phyloP scores from a whole-genome alignment of 2,329 filamentous ascomycete genomes.

The Penicillium sp. region DNA sequence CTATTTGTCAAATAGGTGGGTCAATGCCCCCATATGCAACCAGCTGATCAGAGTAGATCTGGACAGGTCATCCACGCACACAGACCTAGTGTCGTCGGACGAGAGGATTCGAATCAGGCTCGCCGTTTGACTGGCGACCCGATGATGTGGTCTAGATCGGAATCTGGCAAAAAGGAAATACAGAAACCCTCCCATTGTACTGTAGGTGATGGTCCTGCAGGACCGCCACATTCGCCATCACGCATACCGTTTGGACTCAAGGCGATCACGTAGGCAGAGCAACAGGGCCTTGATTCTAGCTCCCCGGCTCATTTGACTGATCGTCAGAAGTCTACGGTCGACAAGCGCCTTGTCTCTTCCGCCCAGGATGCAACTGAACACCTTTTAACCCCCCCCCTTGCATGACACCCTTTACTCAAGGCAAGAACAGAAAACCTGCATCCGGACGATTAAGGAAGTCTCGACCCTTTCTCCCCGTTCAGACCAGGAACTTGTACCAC shows the following conservation, averaged over 20 bases:
- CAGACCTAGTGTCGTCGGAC: conserved; percentile 10
- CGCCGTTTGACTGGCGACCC: conserved; percentile 7
- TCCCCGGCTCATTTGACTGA: background rate
- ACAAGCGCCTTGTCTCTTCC: background rate
- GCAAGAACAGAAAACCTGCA: background rate
- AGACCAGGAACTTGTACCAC: background rate
- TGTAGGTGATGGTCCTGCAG: conserved; percentile 21
- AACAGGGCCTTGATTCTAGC: background rate
- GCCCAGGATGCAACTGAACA: conserved; percentile 8
- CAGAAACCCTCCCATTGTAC: conserved; percentile 1
- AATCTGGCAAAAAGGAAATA: conserved; percentile 6
- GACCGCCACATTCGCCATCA: conserved; percentile 19
- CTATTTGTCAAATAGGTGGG: conserved; percentile 13
- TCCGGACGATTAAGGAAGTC: conserved; percentile 11
- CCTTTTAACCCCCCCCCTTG: conserved; percentile 12
- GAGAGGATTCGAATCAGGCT: background rate
- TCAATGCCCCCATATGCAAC: conserved; percentile 2
- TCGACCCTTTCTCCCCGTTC: background rate
- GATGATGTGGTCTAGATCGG: conserved; percentile 20
- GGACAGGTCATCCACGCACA: background rate
- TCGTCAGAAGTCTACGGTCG: conserved; percentile 10
- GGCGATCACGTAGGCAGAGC: background rate
- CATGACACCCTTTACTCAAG: conserved; percentile 12
- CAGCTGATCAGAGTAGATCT: conserved; percentile 5
- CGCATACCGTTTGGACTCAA: conserved; percentile 4